Evolutionary conservation across 352 stramenopile genomes (phyloP).

Genomic region (Phytophthora fragariae): DNA sequence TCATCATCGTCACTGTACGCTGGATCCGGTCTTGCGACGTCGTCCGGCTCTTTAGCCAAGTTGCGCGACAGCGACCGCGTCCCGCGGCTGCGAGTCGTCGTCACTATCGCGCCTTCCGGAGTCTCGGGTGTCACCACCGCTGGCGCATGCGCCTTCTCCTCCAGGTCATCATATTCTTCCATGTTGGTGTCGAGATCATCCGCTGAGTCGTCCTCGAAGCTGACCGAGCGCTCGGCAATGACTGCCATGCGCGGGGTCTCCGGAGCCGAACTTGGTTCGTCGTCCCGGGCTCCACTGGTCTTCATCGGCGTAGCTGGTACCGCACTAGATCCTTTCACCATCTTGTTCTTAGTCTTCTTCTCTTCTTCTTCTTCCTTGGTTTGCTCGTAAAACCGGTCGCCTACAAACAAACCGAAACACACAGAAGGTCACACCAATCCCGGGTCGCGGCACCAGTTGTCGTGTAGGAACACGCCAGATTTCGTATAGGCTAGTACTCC

Average conservation of each 20-base stretch:
- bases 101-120: slow-evolving; percentile 3
- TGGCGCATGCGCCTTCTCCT: background rate
- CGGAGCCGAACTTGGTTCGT: background rate
- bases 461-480: slow-evolving; percentile 4
- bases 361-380: slow-evolving; percentile 1
- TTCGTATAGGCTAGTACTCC: background rate
- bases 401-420: background rate
- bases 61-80: slow-evolving; percentile 4
- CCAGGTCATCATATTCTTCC: slow-evolving; percentile 5
- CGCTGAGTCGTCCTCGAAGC: slow-evolving; percentile 2
- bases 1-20: too few species aligned
- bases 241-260: background rate
- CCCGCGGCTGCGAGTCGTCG: background rate
- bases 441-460: slow-evolving; percentile 6
- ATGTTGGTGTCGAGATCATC: background rate
- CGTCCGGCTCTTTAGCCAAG: background rate
- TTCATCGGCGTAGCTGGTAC: slow-evolving; percentile 16
- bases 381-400: background rate
- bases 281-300: background rate
- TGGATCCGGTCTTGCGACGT: background rate
- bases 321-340: slow-evolving; percentile 14
- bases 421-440: slow-evolving; percentile 7
- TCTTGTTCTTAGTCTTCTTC: slow-evolving; percentile 11
- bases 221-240: slow-evolving; percentile 10
- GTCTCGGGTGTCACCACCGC: background rate